Conservation (phyloP, 805 yeast genomes). For the Kluyveromyces wickerhamii region DNA sequence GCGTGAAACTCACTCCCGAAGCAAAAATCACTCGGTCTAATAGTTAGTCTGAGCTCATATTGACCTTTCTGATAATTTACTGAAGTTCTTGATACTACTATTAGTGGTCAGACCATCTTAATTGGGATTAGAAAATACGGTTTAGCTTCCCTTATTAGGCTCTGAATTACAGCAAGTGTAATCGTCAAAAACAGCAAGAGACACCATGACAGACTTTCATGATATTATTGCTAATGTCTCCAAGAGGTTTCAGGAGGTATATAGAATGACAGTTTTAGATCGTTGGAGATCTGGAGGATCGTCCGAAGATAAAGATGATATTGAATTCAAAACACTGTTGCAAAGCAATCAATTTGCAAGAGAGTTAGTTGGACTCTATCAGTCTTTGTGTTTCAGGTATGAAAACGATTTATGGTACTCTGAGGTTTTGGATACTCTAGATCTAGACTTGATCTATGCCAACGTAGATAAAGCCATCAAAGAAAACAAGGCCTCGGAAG, state of each 20-base stretch:
- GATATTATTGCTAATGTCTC: background rate
- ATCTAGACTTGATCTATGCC: constrained; percentile 47
- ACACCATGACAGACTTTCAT: constrained; percentile 1
- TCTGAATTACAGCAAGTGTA: no score
- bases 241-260: constrained; percentile 1
- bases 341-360: constrained; percentile 19
- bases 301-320: constrained; percentile 8
- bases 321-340: constrained; percentile 15
- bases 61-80: no score
- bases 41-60: no score
- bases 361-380: constrained; percentile 15
- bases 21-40: no score
- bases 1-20: no score
- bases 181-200: no score
- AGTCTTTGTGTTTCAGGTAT: constrained; percentile 29
- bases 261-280: background rate
- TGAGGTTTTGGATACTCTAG: constrained; percentile 53
- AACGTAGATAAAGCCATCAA: constrained; percentile 48
- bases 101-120: no score
- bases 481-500: constrained; percentile 21
- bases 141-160: no score
- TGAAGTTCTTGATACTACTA: no score
- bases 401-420: constrained; percentile 41
- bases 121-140: no score
- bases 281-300: background rate